Conservation (phyloP, 169 alveolate genomes). For the Plasmodium vinckei region DNA sequence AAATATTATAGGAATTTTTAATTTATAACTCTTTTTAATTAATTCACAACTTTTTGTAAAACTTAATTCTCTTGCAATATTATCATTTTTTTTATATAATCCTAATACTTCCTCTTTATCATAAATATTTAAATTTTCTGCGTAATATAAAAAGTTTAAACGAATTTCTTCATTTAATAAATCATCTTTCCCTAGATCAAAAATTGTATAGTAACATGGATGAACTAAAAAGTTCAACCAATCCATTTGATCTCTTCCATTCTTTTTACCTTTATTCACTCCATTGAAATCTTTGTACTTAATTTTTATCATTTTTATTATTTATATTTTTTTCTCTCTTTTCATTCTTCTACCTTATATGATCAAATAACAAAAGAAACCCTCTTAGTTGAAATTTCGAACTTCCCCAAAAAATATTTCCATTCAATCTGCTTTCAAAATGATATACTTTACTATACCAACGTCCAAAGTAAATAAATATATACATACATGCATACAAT, state of each 20-base stretch:
- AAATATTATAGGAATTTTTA: constrained; percentile 41
- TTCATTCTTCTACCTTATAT: not conserved
- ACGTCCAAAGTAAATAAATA: not conserved
- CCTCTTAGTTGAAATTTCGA: too few species aligned
- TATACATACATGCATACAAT: too few species aligned
- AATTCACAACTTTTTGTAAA: constrained; percentile 36
- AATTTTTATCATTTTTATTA: constrained; percentile 27
- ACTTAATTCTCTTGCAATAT: constrained; percentile 29
- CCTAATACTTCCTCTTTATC: constrained; percentile 32
- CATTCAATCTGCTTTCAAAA: not conserved
- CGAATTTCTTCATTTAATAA: constrained; percentile 14
- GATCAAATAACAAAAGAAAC: not conserved
- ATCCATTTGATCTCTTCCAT: not conserved
- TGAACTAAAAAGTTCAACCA: constrained; percentile 28
- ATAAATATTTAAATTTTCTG: constrained; percentile 29
- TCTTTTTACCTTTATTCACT: constrained; percentile 5
- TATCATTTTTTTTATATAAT: constrained; percentile 29
- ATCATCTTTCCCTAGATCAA: constrained; percentile 49
- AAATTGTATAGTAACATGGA: constrained; percentile 32
- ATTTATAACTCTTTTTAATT: constrained; percentile 51
- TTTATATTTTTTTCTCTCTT: not conserved
- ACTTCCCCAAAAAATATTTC: not conserved
- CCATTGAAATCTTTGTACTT: constrained; percentile 49
- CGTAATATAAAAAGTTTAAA: constrained; percentile 9
- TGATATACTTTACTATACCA: not conserved